phyloP scores from a whole-genome alignment of 805 yeast species.

The Starmerella roubikii region DNA sequence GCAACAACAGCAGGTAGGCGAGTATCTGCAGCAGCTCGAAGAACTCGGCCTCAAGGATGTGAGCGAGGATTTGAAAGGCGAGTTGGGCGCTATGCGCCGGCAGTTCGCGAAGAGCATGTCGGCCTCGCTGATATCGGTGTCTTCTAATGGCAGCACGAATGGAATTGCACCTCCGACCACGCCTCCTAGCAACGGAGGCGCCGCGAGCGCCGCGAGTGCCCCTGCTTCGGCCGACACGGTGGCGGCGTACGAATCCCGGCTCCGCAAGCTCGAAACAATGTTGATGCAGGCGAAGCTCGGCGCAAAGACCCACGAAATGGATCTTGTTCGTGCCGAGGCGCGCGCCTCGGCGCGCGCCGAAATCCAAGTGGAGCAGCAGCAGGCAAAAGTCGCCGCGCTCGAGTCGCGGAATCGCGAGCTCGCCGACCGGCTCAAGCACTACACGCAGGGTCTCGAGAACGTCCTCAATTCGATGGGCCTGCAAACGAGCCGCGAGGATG shows the following conservation, averaged over 20 bases:
- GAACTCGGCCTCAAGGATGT: constrained; percentile 19
- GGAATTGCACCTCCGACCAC: not conserved
- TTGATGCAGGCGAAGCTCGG: constrained; percentile 15
- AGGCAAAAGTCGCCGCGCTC: constrained; percentile 7
- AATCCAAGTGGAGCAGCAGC: constrained; percentile 13
- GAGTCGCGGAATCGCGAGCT: constrained; percentile 9
- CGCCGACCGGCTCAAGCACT: constrained; percentile 2
- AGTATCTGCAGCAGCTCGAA: constrained; percentile 19
- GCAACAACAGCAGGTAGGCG: not conserved
- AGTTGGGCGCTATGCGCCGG: constrained; percentile 23
- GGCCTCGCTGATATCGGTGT: constrained; percentile 11
- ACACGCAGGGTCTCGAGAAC: constrained; percentile 33
- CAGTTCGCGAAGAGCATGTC: constrained; percentile 15
- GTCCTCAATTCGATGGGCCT: constrained; percentile 67
- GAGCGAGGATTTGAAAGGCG: constrained; percentile 20
- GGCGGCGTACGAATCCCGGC: constrained; percentile 47
- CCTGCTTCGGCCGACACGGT: not conserved
- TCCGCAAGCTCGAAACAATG: constrained; percentile 40
- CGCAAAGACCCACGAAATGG: constrained; percentile 13
- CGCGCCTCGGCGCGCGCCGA: constrained; percentile 15
- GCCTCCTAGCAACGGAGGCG: not conserved
- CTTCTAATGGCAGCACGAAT: not conserved
- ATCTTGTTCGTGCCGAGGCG: constrained; percentile 15
- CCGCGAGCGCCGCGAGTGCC: not conserved
- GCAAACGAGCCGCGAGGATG: constrained; percentile 30